Percentiles rank a stretch among this genome's conserved stretches.
phyloP scores from a whole-genome alignment of 2,329 filamentous ascomycete species.

The Metarhizium album region DNA sequence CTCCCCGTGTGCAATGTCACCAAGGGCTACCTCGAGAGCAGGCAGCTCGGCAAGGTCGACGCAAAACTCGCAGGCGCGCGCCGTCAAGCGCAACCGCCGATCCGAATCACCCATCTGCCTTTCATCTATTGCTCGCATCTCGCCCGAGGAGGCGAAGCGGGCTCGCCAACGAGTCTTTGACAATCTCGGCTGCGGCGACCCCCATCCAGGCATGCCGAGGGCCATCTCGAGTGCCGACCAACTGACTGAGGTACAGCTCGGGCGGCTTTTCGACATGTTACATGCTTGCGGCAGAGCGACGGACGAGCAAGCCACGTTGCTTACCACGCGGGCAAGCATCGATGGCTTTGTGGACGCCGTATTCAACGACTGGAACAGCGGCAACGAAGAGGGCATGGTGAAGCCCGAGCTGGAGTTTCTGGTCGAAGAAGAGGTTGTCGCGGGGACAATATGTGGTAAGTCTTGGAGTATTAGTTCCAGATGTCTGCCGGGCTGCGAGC shows the following conservation, averaged over 20 bases:
- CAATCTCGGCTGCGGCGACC: constrained; percentile 13
- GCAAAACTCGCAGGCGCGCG: background rate
- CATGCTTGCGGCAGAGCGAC: constrained; percentile 21
- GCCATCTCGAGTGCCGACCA: constrained; percentile 16
- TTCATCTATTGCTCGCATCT: constrained; percentile 1
- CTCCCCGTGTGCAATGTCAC: background rate
- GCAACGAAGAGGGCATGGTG: constrained; percentile 1
- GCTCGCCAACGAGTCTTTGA: constrained; percentile 13
- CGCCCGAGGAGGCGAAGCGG: constrained; percentile 1
- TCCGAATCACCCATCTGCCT: constrained; percentile 11
- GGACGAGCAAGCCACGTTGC: constrained; percentile 12
- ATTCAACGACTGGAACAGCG: constrained; percentile 18
- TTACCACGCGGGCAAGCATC: constrained; percentile 18
- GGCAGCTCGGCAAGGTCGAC: background rate
- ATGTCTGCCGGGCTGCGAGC: background rate
- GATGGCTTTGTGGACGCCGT: constrained; percentile 22
- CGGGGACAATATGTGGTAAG: constrained; percentile 20
- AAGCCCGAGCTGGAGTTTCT: constrained; percentile 19
- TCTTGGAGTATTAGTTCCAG: constrained; percentile 1
- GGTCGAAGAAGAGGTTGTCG: constrained; percentile 16
- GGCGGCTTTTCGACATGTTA: constrained; percentile 22
- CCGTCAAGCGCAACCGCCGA: constrained; percentile 7
- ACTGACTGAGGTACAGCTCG: constrained; percentile 17
- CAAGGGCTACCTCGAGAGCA: background rate
- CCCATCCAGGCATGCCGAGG: constrained; percentile 8